A percentile compares a stretch with the other conserved stretches of the same genome.
Evolutionary conservation across 148 eudicot species (phyloP).

Genomic region (Silene uniflora): DNA sequence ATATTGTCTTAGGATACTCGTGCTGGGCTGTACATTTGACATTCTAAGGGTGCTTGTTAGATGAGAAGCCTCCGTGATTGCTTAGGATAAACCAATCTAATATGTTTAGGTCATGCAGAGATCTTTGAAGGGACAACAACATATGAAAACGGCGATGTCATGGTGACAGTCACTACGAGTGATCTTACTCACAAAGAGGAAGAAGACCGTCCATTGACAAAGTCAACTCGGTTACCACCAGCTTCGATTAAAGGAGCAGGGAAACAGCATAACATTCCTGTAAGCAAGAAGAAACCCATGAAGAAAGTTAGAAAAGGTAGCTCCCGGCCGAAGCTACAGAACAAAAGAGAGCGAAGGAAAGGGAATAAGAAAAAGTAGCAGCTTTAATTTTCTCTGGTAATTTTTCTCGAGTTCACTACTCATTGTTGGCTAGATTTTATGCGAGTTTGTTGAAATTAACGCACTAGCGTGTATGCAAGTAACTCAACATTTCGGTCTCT

Average conservation of each 20-base stretch:
- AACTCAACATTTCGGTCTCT: background rate
- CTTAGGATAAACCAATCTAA: slow-evolving; percentile 12
- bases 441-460: background rate
- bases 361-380: slow-evolving; percentile 40
- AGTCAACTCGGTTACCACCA: slow-evolving; percentile 20
- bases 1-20: too few species aligned
- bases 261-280: slow-evolving; percentile 45
- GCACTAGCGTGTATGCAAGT: background rate
- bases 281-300: slow-evolving; percentile 54
- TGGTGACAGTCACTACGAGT: slow-evolving; percentile 78
- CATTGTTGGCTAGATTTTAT: background rate
- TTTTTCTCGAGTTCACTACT: background rate
- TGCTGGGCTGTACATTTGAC: too few species aligned
- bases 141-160: slow-evolving; percentile 68
- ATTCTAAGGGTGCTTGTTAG: too few species aligned
- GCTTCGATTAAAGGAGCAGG: slow-evolving; percentile 27
- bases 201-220: slow-evolving; percentile 28
- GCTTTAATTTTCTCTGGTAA: background rate
- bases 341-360: slow-evolving; percentile 59
- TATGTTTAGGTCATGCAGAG: background rate
- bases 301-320: slow-evolving; percentile 46
- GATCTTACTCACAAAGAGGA: slow-evolving; percentile 55
- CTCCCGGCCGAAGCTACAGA: slow-evolving; percentile 46
- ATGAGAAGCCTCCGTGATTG: too few species aligned
- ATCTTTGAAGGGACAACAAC: slow-evolving; percentile 46